phyloP scores from a whole-genome alignment of 2,329 filamentous ascomycete genomes.

The Trichothecium roseum region DNA sequence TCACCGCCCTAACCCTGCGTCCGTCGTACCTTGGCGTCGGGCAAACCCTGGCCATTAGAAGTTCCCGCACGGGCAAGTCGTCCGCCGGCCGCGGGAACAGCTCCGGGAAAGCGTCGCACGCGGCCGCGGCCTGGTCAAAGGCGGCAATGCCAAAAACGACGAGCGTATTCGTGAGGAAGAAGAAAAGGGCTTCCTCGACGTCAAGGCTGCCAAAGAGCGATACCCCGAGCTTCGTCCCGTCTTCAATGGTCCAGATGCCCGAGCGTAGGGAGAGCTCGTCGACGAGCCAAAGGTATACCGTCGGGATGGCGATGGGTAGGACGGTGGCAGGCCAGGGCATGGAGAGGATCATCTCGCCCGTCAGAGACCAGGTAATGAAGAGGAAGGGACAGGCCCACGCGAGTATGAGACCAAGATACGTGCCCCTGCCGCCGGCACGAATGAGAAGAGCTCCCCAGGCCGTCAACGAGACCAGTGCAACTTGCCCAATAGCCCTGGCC shows the following conservation, averaged over 20 bases:
- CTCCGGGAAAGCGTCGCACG: constrained; percentile 52
- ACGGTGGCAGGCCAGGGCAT: constrained; percentile 48
- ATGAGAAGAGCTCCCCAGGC: constrained; percentile 33
- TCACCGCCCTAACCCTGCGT: constrained; percentile 44
- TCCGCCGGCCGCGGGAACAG: constrained; percentile 40
- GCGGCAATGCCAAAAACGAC: constrained; percentile 60
- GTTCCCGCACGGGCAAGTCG: constrained; percentile 31
- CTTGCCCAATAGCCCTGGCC: constrained; percentile 36
- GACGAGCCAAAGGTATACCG: constrained; percentile 61
- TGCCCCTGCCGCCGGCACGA: constrained; percentile 35
- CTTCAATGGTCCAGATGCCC: constrained; percentile 63
- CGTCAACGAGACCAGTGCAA: constrained; percentile 31
- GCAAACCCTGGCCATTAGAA: constrained; percentile 40
- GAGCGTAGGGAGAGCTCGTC: constrained; percentile 57
- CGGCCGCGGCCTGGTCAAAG: constrained; percentile 58
- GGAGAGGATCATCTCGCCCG: constrained; percentile 51
- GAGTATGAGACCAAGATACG: constrained; percentile 61
- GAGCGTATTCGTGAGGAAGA: constrained; percentile 57
- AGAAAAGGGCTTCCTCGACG: constrained; percentile 66
- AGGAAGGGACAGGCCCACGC: constrained; percentile 59
- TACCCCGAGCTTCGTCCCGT: constrained; percentile 54
- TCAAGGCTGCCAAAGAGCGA: constrained; percentile 57
- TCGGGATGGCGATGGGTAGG: constrained; percentile 51
- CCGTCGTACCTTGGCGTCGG: constrained; percentile 43
- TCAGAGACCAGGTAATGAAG: constrained; percentile 51